Evolutionary conservation across 1,284 basidiomycete genomes (phyloP).

Genomic region (Fomitopsis betulina): DNA sequence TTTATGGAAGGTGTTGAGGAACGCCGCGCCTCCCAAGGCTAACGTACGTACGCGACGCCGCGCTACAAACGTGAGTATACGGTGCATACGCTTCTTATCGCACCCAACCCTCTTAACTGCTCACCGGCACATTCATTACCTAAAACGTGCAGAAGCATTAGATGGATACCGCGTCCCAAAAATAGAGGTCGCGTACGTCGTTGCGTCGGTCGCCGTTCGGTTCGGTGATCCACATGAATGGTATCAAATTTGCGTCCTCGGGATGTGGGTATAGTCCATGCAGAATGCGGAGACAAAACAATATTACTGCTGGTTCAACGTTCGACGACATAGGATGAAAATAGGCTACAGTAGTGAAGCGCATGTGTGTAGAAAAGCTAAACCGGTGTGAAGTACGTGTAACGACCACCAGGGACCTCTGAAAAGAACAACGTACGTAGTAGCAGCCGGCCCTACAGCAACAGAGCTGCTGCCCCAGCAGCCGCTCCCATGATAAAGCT

Average conservation of each 20-base stretch:
- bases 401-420: background rate
- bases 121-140: background rate
- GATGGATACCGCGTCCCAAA: background rate
- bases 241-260: background rate
- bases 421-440: background rate
- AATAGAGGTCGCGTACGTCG: background rate
- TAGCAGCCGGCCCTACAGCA: background rate
- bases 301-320: background rate
- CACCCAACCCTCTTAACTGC: background rate
- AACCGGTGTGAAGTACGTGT: background rate
- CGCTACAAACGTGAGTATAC: background rate
- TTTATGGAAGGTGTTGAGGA: background rate
- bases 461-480: background rate
- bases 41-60: background rate
- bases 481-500: background rate
- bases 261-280: background rate
- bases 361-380: background rate
- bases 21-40: background rate
- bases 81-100: background rate
- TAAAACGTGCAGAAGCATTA: background rate
- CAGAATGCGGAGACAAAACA: background rate
- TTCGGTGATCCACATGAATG: background rate
- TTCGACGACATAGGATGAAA: no score
- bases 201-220: background rate
- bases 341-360: background rate